Evolutionary conservation across 169 alveolate genomes (phyloP).

Genomic region (Plasmodium cynomolgi): DNA sequence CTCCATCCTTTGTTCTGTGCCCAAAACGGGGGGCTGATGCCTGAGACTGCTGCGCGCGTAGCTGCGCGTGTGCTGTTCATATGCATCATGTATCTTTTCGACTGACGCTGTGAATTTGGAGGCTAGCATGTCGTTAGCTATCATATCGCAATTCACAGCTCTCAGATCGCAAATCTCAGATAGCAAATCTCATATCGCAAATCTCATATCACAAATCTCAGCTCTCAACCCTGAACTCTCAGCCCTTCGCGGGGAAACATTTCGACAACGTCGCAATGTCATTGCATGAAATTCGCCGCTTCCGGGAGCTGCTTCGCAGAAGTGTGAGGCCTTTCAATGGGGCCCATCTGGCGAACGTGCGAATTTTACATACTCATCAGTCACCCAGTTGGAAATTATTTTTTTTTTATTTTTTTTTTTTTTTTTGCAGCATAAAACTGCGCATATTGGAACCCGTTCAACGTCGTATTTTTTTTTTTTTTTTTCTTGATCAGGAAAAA

Average conservation of each 20-base stretch:
- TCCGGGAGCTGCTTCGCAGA: background rate
- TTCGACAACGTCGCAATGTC: background rate
- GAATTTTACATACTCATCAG: background rate
- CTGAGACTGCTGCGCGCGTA: background rate
- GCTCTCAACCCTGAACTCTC: background rate
- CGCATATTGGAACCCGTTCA: background rate
- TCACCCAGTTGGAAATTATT: background rate
- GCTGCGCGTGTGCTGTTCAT: background rate
- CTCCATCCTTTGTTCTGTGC: constrained; percentile 33
- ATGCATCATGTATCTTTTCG: background rate
- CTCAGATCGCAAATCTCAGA: no score
- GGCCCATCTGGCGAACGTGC: background rate
- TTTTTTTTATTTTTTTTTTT: background rate
- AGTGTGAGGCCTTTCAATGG: background rate
- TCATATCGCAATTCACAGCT: background rate
- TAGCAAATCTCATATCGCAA: no score
- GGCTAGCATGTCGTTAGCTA: background rate
- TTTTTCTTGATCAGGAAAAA: background rate
- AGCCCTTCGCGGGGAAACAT: background rate
- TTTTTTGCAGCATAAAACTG: background rate
- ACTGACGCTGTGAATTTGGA: background rate
- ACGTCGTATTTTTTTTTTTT: background rate
- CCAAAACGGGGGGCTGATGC: background rate
- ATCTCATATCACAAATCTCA: no score
- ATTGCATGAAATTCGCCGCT: background rate